A percentile compares a stretch with the other conserved stretches of the same genome.
Conservation (phyloP, 78 protist species). For the Monosiga brevicollis region DNA sequence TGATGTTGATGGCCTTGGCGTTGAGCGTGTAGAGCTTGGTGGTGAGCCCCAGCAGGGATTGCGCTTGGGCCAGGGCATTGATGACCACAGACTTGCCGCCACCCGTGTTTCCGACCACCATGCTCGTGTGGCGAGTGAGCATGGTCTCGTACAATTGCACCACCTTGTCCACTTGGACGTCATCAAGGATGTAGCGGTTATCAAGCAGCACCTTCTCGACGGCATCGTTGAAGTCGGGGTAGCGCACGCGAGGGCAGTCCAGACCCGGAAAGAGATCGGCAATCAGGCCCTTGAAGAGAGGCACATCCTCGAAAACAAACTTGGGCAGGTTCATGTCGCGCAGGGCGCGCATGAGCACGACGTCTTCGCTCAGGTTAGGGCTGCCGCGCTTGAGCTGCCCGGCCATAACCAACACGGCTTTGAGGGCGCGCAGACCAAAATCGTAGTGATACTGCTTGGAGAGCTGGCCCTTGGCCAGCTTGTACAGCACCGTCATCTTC, state of each 20-base stretch:
- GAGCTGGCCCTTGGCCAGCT: conserved; percentile 74
- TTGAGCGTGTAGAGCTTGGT: conserved; percentile 58
- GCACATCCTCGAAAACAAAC: conserved; percentile 86
- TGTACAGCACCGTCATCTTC: conserved; percentile 81
- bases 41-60: conserved; percentile 25
- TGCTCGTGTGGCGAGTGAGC: conserved; percentile 73
- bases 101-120: conserved; percentile 90
- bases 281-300: conserved; percentile 76
- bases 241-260: conserved; percentile 35
- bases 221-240: conserved; percentile 38
- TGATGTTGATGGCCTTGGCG: conserved; percentile 65
- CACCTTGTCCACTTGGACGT: conserved; percentile 70
- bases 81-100: conserved; percentile 82
- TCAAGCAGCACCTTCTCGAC: conserved; percentile 6
- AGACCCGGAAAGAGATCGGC: conserved; percentile 69
- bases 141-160: conserved; percentile 84
- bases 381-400: conserved; percentile 76
- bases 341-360: conserved; percentile 82
- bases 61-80: conserved; percentile 51
- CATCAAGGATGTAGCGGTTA: not conserved
- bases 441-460: conserved; percentile 83
- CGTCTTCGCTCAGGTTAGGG: conserved; percentile 50
- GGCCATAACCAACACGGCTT: conserved; percentile 83
- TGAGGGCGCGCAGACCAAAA: conserved; percentile 83
- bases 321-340: conserved; percentile 88